Evolutionary conservation across 441 rosid species (phyloP), one percentile per base, ranked within the genome.

Genomic region (Flueggea neowawraea): DNA sequence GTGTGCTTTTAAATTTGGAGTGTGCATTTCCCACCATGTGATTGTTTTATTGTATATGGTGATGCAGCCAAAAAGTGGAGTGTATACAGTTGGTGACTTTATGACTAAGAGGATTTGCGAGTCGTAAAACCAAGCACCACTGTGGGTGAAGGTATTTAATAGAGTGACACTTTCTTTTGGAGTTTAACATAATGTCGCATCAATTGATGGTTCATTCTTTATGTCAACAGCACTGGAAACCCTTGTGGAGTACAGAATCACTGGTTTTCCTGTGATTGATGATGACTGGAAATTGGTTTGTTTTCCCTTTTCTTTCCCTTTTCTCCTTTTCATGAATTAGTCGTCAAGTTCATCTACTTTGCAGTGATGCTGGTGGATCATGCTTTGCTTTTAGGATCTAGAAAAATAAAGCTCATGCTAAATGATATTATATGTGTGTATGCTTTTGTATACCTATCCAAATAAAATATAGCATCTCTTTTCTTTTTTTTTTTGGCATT

Each of bases 251-350:
- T 71, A 74, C 64, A 86, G 96, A 82, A 86, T 88, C 70, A 90
- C 96, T 6, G 95, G 98, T 54, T 93, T 90, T 78, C 97, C 98
- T 66, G 96, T 90, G 68, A 76, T 90, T 33, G 91, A 88, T 47
- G 88, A 88, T 31, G 89, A 84, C 62, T 93, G 92, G 96, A 88
- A 88, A 74, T 75, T 85, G 90, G 96, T 84, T 12, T 36, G 5
- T 15, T 36, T 16, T 13, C 16, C 39, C 0, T 43, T n/a, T 57
- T 57, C 32, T 15, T 12, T 1, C 2, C 45, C 45, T 43, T 11
- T 43, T 43, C 12, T 6, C 12, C 8, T 43, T 11, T 11, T 43
- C 10, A 43, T 43, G 45, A 22, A 22, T 22, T 22, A 22, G 28
- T 22, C 28, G 2, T 22, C 28, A 22, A 22, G 1, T 1, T 22